Base-by-base conservation (phyloP, 2,329 filamentous ascomycete genomes). In the Alternaria consortialis region DNA sequence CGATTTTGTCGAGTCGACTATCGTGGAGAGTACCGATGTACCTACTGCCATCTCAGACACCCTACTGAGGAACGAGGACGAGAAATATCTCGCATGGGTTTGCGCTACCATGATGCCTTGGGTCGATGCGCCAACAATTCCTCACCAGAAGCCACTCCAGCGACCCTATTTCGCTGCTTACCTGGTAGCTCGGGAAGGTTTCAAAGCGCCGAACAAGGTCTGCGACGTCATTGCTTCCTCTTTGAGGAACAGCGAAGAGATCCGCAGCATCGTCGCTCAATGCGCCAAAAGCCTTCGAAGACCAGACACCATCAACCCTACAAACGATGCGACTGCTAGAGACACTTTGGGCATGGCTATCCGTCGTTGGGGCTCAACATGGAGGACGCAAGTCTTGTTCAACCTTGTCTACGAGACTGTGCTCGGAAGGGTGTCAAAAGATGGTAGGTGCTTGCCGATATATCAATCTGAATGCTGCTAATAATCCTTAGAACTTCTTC, bases 151-250 rank as follows among this genome's bases (percentile, higher is more conserved):
- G 53, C 68, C 69, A n/a, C 53, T 64, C 6, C 72, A 71, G 40
- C 59, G 68, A 25, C 72, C 75, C 8, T 70, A 69, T 31, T 74
- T 74, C 43, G 83, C 88, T 17, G 85, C 89, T 4, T 85, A 86
- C 3, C 81, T 87, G 31, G 90, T 91, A 5, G 89, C 88, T 5
- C 85, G 90, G 32, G 92, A 96, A 74, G 93, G 93, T 5, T 88
- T 97, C 74, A 93, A 91, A 72, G 86, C 89, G 1, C 87, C 91
- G 2, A 97, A 93, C 74, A 95, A 90, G 74, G 81, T 93, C 5
- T 87, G 86, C 43, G 88, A 89, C 65, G 80, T 94, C 5, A 81
- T 95, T 55, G 85, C 85, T 13, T 86, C 87, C 23, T 86, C 90
- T 8, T 83, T 90, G 51, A 83, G 81, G n/a, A 84, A 93, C 66